phyloP scores from a whole-genome alignment of 208 protist genomes.

The Histomonas meleagridis region DNA sequence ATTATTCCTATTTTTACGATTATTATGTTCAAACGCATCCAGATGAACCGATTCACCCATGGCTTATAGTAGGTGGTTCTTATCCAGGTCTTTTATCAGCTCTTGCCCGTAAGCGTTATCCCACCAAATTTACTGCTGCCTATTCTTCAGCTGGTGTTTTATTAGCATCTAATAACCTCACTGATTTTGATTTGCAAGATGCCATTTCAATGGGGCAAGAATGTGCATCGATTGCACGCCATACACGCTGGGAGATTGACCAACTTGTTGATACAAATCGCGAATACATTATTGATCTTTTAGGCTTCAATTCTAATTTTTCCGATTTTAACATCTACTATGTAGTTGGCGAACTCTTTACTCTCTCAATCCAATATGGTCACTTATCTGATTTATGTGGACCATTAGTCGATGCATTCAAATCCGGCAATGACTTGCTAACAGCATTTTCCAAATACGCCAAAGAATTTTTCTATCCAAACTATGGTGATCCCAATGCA shows the following conservation, averaged over 20 bases:
- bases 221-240: neutral
- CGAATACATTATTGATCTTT: neutral
- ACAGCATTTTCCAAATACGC: neutral
- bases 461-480: neutral
- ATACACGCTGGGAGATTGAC: neutral
- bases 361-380: neutral
- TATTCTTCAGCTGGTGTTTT: conserved; percentile 8
- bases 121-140: neutral
- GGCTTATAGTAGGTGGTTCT: conserved; percentile 16
- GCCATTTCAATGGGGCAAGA: conserved; percentile 28
- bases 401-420: neutral
- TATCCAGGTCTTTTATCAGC: conserved; percentile 28
- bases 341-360: neutral
- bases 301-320: neutral
- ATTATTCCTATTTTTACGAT: neutral
- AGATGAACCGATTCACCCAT: neutral
- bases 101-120: neutral
- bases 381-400: neutral
- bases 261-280: neutral
- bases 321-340: neutral
- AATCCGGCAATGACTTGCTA: neutral
- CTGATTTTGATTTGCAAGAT: neutral
- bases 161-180: neutral
- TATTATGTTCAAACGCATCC: too few relatives aligned
- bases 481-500: neutral